phyloP scores from a whole-genome alignment of 768 basidiomycete species.

The Suillus luteus region DNA sequence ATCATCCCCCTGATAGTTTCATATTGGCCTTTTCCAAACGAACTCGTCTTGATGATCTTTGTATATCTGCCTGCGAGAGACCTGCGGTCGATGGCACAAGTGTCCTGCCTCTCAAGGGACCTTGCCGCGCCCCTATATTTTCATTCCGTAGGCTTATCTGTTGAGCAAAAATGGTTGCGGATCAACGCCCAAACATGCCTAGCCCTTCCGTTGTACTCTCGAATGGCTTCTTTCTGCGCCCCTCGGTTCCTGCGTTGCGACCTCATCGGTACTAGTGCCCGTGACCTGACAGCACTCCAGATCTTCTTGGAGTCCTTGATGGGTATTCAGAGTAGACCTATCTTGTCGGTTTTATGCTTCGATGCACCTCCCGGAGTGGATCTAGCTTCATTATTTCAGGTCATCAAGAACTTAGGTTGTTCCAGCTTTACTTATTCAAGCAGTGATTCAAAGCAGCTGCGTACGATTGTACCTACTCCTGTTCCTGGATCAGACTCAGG shows the following conservation, averaged over 20 bases:
- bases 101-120: not conserved
- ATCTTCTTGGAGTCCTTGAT: slow-evolving; percentile 1
- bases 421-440: not conserved
- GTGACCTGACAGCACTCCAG: slow-evolving; percentile 1
- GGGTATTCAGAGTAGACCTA: not conserved
- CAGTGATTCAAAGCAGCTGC: not conserved
- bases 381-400: not conserved
- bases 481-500: not conserved
- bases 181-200: slow-evolving; percentile 4
- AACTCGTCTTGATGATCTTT: not conserved
- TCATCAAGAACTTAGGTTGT: not conserved
- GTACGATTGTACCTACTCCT: not conserved
- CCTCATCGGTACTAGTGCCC: not conserved
- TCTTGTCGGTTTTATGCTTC: not conserved
- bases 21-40: not conserved
- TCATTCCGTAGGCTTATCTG: not conserved
- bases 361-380: not conserved
- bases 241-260: slow-evolving; percentile 1
- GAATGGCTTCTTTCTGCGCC: not conserved
- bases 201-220: slow-evolving; percentile 6
- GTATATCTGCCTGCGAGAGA: not conserved
- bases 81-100: not conserved
- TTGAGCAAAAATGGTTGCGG: not conserved
- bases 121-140: not conserved
- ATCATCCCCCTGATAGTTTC: not conserved